These are phyloP conservation scores for Ophiostoma tasmaniense DNA, from an alignment of 2,329 filamentous ascomycete species.

Conservation along the genomic window DNA sequence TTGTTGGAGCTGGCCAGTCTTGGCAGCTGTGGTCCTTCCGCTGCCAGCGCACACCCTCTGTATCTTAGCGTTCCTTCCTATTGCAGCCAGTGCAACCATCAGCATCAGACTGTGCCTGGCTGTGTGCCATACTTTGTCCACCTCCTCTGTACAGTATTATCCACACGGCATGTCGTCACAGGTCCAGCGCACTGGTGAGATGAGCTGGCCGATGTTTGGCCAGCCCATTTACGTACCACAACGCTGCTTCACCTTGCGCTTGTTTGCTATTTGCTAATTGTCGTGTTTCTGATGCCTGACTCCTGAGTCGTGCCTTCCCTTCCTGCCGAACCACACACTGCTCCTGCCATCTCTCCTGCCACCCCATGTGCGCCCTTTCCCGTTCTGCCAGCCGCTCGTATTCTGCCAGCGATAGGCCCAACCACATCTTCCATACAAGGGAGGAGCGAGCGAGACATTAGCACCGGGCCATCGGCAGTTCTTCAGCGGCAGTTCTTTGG, in stretches of 20 bases:
- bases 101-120: not conserved
- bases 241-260: not conserved
- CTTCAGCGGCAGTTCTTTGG: not conserved
- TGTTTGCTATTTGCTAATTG: not conserved
- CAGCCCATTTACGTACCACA: not conserved
- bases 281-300: not conserved
- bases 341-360: not conserved
- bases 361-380: not conserved
- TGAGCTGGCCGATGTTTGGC: not conserved
- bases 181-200: conserved; percentile 8
- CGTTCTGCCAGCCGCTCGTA: not conserved
- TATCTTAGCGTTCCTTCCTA: not conserved
- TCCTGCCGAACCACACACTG: not conserved
- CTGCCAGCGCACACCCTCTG: not conserved
- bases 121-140: not conserved
- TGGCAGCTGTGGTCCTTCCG: not conserved
- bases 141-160: not conserved
- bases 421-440: not conserved
- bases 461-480: not conserved
- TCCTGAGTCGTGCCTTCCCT: not conserved
- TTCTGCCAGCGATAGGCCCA: not conserved
- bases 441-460: not conserved
- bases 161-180: conserved; percentile 16
- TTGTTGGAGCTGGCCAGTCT: not conserved
- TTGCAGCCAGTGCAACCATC: not conserved